Base-by-base conservation (phyloP, 768 basidiomycete genomes). In the Suillus fuscotomentosus region DNA sequence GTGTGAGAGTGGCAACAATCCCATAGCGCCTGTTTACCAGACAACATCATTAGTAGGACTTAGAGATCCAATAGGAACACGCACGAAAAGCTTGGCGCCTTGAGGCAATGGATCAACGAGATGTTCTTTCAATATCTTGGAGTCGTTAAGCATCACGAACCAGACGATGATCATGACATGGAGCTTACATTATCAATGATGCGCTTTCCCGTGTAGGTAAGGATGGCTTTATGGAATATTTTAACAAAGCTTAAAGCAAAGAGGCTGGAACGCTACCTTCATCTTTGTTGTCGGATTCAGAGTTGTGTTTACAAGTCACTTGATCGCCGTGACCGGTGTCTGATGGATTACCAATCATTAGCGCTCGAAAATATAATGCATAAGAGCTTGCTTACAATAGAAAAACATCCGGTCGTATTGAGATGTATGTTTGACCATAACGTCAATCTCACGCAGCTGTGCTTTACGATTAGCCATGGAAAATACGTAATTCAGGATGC, bases 311-410 rank as follows among this genome's bases (percentile, higher is more conserved):
- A 24, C 81, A 83, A 3, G 76, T 66, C 5, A 80, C 74, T 63
- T 87, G 86, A 20, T 70, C 67, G 0, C 81, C 81, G 66, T 87
- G 86, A 0, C 86, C 86, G 0, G 85, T 80, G 67, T 83, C 82
- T 83, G 63, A 60, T 24, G 22, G 8, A 42, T 41, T 9, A 50
- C 17, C 24, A 5, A 17, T 50, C 4, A 59, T 42, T 13, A 42
- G 41, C 22, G 7, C n/a, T 39, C 4, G 3, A 9, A 20, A 27
- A 27, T 10, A 27, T 42, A 20, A 17, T 11, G 24, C 3, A 17
- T 2, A 11, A 48, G n/a, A 22, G 43, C 38, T n/a, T 27, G 48
- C 65, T 34, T 27, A 64, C 65, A 66, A n/a, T 63, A 66, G 22
- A 66, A 65, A 5, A 66, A 66, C 9, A 66, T 59, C 27, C 24